Evolutionary conservation across 768 basidiomycete genomes (phyloP).

Genomic region (Pulveroboletus sp.): DNA sequence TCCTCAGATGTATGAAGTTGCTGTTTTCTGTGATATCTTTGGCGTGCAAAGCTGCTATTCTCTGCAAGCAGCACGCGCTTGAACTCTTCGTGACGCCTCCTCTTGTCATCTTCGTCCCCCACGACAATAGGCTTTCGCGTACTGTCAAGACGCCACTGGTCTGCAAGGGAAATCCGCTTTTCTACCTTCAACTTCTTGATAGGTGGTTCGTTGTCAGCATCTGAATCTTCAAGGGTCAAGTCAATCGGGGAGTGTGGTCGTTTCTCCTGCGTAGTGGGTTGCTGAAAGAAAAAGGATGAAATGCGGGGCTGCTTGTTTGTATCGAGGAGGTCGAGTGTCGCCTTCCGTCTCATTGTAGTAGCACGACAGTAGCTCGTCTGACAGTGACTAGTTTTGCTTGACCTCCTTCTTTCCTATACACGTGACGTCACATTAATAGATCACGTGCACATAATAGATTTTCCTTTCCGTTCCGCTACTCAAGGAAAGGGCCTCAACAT

Average conservation of each 20-base stretch:
- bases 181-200: slow-evolving; percentile 28
- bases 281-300: slow-evolving; percentile 38
- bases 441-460: slow-evolving; percentile 22
- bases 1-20: slow-evolving; percentile 18
- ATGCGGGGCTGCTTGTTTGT: slow-evolving; percentile 33
- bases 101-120: slow-evolving; percentile 41
- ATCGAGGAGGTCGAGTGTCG: background rate
- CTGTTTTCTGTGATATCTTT: slow-evolving; percentile 4
- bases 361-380: too few species aligned
- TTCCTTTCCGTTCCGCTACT: background rate
- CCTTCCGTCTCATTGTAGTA: slow-evolving; percentile 19
- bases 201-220: slow-evolving; percentile 21
- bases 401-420: background rate
- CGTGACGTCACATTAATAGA: slow-evolving; percentile 20
- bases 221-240: slow-evolving; percentile 43
- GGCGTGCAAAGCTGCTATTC: slow-evolving; percentile 35
- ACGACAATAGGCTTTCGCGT: background rate
- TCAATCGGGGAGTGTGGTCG: slow-evolving; percentile 41
- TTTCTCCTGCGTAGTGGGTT: slow-evolving; percentile 24
- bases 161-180: slow-evolving; percentile 20
- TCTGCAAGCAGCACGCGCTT: slow-evolving; percentile 49
- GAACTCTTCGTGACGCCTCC: slow-evolving; percentile 43
- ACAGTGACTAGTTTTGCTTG: too few species aligned
- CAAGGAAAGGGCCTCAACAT: background rate
- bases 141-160: slow-evolving; percentile 45